Percentiles rank a stretch among this genome's conserved stretches.
These are phyloP conservation scores for Diaporthe vexans DNA, from an alignment of 2,329 filamentous ascomycete species.

Conservation along the genomic window DNA sequence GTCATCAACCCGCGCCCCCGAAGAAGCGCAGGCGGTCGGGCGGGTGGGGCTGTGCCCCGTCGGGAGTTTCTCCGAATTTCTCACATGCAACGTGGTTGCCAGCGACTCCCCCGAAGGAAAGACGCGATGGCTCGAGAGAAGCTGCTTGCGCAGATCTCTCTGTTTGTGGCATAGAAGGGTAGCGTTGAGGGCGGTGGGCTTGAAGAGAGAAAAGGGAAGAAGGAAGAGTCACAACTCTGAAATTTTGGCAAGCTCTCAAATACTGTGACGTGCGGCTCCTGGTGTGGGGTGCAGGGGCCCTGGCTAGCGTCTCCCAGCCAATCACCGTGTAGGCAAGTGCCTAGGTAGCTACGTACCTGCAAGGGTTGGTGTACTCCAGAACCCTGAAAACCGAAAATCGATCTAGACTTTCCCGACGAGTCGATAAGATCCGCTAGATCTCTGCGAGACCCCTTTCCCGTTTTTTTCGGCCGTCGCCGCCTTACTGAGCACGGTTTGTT, in stretches of 20 bases:
- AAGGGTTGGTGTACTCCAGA: background rate
- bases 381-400: slow-evolving; percentile 7
- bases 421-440: slow-evolving; percentile 16
- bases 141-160: slow-evolving; percentile 61
- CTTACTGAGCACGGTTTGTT: background rate
- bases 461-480: no score
- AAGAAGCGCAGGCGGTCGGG: slow-evolving; percentile 41
- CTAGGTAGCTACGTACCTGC: slow-evolving; percentile 3
- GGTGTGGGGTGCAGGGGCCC: slow-evolving; percentile 16
- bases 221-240: slow-evolving; percentile 34
- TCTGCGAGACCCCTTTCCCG: background rate
- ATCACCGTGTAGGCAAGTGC: background rate
- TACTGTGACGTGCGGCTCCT: slow-evolving; percentile 43
- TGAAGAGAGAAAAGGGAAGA: slow-evolving; percentile 59
- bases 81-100: slow-evolving; percentile 76
- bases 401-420: slow-evolving; percentile 15
- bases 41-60: slow-evolving; percentile 40
- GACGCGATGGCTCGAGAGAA: slow-evolving; percentile 49
- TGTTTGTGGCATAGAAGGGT: slow-evolving; percentile 92
- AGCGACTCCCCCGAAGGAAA: slow-evolving; percentile 25
- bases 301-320: background rate
- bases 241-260: slow-evolving; percentile 44
- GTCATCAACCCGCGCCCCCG: slow-evolving; percentile 33
- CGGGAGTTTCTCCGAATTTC: slow-evolving; percentile 65
- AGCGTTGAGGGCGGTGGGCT: slow-evolving; percentile 87